Evolutionary conservation across 2,329 filamentous ascomycete genomes (phyloP), one percentile per base, ranked within the genome.

Genomic region (Epichloe amarillans): DNA sequence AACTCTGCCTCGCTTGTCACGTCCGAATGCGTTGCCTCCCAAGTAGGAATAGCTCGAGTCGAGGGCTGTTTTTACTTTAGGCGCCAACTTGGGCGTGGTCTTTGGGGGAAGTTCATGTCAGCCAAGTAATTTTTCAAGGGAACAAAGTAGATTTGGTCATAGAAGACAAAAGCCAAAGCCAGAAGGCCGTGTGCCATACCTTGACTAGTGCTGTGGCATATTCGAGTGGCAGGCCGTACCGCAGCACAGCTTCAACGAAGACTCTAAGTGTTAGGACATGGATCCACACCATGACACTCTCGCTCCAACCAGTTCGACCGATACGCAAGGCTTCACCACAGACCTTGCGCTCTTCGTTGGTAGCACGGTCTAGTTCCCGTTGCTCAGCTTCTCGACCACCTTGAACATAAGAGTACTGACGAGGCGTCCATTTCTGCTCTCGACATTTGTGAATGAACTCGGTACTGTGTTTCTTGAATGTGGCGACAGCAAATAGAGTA

Each of bases 161-260:
- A 35, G 15, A 30, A 3, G 30, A 11, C n/a, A 38, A 50, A 37
- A 2, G n/a, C 15, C 3, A 12, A 36, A 37, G 8, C 17, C 15
- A 26, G 15, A 45, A 36, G 37, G 3, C 15, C 14, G 26, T 4
- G 17, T 8, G 14, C 44, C 80, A 59, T 77, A 95, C 90, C 83
- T 88, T 84, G 55, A 97, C 73, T 57, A 96, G 71, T 15, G 83
- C 88, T 58, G 84, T 86, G 46, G 95, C 83, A 67, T 91, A 98
- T 59, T 94, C 86, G 56, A 96, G 71, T 46, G 93, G 93, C 60
- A 98, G 69, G 30, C 93, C 93, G 63, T 98, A 98, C 57, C 93
- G 82, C 63, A 98, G 73, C n/a, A 98, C 93, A 5, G 90, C 95
- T 75, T 98, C 93, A 19, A 98, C 93, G 68, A 97, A 98, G 19